phyloP scores from a whole-genome alignment of 2,329 filamentous ascomycete genomes.

The Pseudodiploospora longispora region DNA sequence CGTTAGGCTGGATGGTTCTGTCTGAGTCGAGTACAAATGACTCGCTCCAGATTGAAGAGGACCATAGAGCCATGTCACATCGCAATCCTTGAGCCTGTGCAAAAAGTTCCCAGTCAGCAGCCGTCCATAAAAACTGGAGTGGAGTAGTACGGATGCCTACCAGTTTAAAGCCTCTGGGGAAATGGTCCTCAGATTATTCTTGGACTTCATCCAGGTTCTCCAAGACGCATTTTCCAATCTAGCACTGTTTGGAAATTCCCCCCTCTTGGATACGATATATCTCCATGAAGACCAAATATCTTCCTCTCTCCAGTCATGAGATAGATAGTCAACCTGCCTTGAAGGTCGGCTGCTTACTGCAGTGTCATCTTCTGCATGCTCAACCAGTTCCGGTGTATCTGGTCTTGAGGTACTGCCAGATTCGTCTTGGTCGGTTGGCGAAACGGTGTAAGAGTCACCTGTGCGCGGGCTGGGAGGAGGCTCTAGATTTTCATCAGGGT shows the following conservation, averaged over 20 bases:
- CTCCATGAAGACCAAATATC: conserved; percentile 98
- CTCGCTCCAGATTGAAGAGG: conserved; percentile 69
- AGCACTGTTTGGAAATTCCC: conserved; percentile 71
- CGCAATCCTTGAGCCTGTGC: conserved; percentile 84
- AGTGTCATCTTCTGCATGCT: conserved; percentile 70
- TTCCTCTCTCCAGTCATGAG: conserved; percentile 87
- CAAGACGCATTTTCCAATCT: conserved; percentile 93
- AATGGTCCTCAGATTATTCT: conserved; percentile 78
- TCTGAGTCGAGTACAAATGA: conserved; percentile 40
- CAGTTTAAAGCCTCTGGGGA: conserved; percentile 91
- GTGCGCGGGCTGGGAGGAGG: conserved; percentile 42
- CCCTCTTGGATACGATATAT: conserved; percentile 74
- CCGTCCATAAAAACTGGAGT: too few relatives aligned
- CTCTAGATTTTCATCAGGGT: conserved; percentile 35
- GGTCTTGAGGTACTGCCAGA: conserved; percentile 46
- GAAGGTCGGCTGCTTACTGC: conserved; percentile 68
- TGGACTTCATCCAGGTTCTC: conserved; percentile 92
- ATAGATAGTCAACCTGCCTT: conserved; percentile 89
- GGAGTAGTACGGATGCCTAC: conserved; percentile 41
- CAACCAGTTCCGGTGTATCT: conserved; percentile 46
- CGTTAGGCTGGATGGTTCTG: conserved; percentile 32
- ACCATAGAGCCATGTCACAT: conserved; percentile 96
- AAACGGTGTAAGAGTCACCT: conserved; percentile 43
- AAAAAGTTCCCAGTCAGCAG: too few relatives aligned
- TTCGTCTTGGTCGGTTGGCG: conserved; percentile 44